Evolutionary conservation across 1,284 basidiomycete species (phyloP).

Genomic region (Ustilago esculenta): DNA sequence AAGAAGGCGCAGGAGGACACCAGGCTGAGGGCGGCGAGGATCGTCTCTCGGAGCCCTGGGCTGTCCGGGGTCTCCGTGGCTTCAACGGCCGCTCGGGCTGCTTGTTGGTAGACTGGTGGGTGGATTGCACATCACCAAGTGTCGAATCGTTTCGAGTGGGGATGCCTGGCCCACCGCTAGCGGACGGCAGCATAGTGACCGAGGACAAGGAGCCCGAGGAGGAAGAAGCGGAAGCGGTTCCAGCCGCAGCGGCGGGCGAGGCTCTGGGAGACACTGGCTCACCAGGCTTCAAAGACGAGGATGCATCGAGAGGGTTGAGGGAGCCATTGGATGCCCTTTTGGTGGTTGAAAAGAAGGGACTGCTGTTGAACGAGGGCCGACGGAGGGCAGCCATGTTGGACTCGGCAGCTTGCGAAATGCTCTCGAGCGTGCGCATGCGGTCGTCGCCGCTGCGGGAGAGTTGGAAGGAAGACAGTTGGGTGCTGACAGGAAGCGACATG

Average conservation of each 20-base stretch:
- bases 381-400: constrained; percentile 23
- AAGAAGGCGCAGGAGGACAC: constrained; percentile 11
- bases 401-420: constrained; percentile 34
- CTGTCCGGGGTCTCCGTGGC: constrained; percentile 46
- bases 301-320: constrained; percentile 11
- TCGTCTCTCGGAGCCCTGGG: constrained; percentile 48
- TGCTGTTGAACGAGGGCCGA: constrained; percentile 35
- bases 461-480: constrained; percentile 42
- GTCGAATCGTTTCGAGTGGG: constrained; percentile 2
- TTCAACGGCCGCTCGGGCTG: constrained; percentile 18
- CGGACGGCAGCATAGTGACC: constrained; percentile 11
- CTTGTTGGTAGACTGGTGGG: constrained; percentile 3
- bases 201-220: constrained; percentile 10
- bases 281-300: constrained; percentile 3
- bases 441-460: constrained; percentile 31
- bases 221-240: constrained; percentile 5
- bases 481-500: constrained; percentile 53
- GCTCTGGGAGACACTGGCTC: constrained; percentile 44
- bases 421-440: constrained; percentile 28
- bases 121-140: neutral
- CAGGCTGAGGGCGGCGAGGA: constrained; percentile 38
- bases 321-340: constrained; percentile 12
- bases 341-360: constrained; percentile 26
- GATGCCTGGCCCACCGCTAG: constrained; percentile 13
- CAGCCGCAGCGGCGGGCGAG: constrained; percentile 11